These are phyloP conservation scores for Yamadazyma paraphyllophila DNA, from an alignment of 805 yeast species.

Conservation along the genomic window DNA sequence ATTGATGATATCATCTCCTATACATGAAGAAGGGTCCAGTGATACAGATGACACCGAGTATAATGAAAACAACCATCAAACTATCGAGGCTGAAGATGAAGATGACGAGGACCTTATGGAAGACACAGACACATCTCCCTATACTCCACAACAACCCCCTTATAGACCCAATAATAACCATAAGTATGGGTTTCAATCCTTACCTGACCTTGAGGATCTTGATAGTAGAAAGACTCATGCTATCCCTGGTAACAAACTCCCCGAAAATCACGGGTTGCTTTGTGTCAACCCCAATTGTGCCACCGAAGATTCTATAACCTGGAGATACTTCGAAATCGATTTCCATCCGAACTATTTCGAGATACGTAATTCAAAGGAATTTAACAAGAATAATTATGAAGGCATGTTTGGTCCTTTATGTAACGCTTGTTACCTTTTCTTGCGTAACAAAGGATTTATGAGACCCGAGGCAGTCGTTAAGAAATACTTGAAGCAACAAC, in stretches of 20 bases:
- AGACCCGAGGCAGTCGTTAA: constrained; percentile 46
- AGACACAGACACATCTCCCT: constrained; percentile 33
- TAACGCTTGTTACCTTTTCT: constrained; percentile 44
- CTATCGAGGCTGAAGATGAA: constrained; percentile 28
- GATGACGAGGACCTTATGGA: constrained; percentile 23
- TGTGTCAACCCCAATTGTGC: constrained; percentile 43
- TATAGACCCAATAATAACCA: constrained; percentile 20
- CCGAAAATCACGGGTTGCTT: constrained; percentile 37
- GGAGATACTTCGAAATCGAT: constrained; percentile 45
- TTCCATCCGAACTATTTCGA: constrained; percentile 37
- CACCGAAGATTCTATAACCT: constrained; percentile 36
- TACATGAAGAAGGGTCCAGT: constrained; percentile 36
- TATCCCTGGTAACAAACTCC: constrained; percentile 36
- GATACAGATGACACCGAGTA: constrained; percentile 43
- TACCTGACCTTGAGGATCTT: constrained; percentile 44
- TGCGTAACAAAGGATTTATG: constrained; percentile 43
- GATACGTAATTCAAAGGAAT: constrained; percentile 35
- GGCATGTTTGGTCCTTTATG: constrained; percentile 49
- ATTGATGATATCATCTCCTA: constrained; percentile 38
- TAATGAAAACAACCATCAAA: constrained; percentile 21
- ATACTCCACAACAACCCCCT: constrained; percentile 42
- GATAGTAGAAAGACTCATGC: constrained; percentile 44
- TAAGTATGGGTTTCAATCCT: constrained; percentile 29
- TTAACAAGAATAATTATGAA: constrained; percentile 40
- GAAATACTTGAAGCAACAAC: constrained; percentile 44